phyloP scores from a whole-genome alignment of 495 filamentous ascomycete genomes.

The Aspergillus carlsbadensis region DNA sequence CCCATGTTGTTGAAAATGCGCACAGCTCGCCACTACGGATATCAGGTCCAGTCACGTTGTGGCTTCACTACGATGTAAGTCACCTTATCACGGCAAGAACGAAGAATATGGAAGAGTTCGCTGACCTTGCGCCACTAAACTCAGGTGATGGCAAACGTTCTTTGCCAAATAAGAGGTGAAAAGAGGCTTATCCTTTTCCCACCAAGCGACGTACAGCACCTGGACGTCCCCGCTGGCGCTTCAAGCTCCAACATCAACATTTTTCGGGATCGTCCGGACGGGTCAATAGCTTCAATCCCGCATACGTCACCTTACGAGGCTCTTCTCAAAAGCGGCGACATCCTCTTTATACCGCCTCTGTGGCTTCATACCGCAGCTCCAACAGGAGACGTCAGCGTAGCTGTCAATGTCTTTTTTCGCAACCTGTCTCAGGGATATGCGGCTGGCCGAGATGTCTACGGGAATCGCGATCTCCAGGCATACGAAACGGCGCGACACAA shows the following conservation, averaged over 20 bases:
- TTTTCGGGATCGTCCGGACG: conserved; percentile 47
- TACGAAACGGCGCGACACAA: conserved; percentile 80
- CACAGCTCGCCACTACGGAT: conserved; percentile 81
- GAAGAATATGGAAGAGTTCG: not conserved
- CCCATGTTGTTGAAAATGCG: conserved; percentile 55
- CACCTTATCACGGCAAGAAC: too few species aligned
- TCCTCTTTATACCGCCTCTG: conserved; percentile 76
- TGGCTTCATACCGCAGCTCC: conserved; percentile 78
- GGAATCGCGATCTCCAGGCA: conserved; percentile 78
- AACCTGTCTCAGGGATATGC: conserved; percentile 69
- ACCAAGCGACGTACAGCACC: conserved; percentile 66
- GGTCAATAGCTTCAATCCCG: conserved; percentile 38
- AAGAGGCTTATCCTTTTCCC: conserved; percentile 78
- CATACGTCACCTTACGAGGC: conserved; percentile 67
- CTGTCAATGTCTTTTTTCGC: conserved; percentile 84
- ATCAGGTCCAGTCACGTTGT: conserved; percentile 81
- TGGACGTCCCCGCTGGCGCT: conserved; percentile 70
- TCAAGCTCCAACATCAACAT: conserved; percentile 78
- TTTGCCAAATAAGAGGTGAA: conserved; percentile 72
- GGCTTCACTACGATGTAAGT: conserved; percentile 87
- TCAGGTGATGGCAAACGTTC: conserved; percentile 83
- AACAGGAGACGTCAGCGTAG: conserved; percentile 65
- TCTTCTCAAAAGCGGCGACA: conserved; percentile 64
- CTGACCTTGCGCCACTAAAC: not conserved
- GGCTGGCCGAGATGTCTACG: conserved; percentile 79